Conservation (phyloP, 805 yeast species). For the Kuraishia hungarica region DNA sequence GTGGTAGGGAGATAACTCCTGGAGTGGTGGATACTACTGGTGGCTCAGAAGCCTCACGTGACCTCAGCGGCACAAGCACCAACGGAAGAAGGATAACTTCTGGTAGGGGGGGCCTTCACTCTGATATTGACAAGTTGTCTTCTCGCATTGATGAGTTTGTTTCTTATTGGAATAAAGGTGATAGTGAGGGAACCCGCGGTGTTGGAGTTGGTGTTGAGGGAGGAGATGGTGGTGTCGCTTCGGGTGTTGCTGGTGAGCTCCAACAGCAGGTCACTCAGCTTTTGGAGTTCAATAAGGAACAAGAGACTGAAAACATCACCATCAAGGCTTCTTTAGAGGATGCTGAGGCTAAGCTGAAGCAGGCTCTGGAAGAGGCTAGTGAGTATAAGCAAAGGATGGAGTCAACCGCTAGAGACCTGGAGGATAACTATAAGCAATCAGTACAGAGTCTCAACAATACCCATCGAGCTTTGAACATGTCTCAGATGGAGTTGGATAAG, state of each 20-base stretch:
- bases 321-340: constrained; percentile 24
- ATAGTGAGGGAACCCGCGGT: constrained; percentile 4
- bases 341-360: constrained; percentile 4
- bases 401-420: constrained; percentile 31
- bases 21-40: constrained; percentile 1
- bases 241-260: constrained; percentile 27
- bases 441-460: constrained; percentile 66
- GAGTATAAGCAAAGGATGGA: not conserved
- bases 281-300: constrained; percentile 21
- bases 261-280: constrained; percentile 52
- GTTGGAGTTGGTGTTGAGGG: not conserved
- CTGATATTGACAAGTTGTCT: constrained; percentile 10
- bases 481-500: constrained; percentile 62
- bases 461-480: constrained; percentile 61
- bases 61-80: constrained; percentile 1
- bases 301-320: constrained; percentile 22
- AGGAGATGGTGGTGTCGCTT: constrained; percentile 2
- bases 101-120: constrained; percentile 3
- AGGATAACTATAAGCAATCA: constrained; percentile 64
- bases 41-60: constrained; percentile 5
- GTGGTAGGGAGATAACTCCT: too few relatives aligned
- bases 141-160: constrained; percentile 1
- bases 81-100: not conserved
- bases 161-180: not conserved
- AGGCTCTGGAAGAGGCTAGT: not conserved